Base-by-base conservation (phyloP, 768 basidiomycete species). In the Clavulina sp. region DNA sequence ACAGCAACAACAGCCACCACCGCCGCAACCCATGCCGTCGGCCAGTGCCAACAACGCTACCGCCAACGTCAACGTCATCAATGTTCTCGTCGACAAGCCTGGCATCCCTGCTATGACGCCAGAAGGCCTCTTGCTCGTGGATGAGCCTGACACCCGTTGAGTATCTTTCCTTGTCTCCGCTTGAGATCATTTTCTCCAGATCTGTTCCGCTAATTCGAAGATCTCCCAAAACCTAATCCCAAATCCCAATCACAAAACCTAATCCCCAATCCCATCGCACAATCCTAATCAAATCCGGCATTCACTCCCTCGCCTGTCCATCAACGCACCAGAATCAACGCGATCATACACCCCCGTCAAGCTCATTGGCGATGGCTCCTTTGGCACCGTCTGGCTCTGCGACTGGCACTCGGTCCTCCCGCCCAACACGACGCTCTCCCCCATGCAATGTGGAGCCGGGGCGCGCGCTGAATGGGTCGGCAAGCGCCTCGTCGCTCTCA, bases 341-440 rank as follows among this genome's bases (percentile, higher is more conserved):
- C 81, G 91, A 60, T 81, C 82, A 19, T 99, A 92, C 65, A 92
- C 91, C 28, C 83, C 87, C 47, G 76, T 97, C 72, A 97, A 97
- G 70, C 82, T 85, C 56, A 77, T 99, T 65, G 95, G 95, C 38
- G 93, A 96, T 65, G 95, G 95, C 51, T 96, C 93, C 4, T 97
- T 99, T 63, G 95, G 95, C 49, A 97, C 91, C 3, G 95, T 99
- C 57, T 89, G 86, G 80, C 75, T 99, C 59, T 95, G 92, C 67
- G 95, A 99, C 73, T 99, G 93, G 93, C 89, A 95, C 73, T 87
- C 86, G 62, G 78, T 84, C 56, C 72, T 97, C 63, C 87, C 89
- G 63, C 80, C 87, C 65, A 84, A 85, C 72, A 86, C 85, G 49
- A 81, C 82, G 40, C 68, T 88, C 56, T 89, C 89, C 21, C 84